Evolutionary conservation across 75 land plant species (phyloP).

Genomic region (Pseudotsuga menziesii): DNA sequence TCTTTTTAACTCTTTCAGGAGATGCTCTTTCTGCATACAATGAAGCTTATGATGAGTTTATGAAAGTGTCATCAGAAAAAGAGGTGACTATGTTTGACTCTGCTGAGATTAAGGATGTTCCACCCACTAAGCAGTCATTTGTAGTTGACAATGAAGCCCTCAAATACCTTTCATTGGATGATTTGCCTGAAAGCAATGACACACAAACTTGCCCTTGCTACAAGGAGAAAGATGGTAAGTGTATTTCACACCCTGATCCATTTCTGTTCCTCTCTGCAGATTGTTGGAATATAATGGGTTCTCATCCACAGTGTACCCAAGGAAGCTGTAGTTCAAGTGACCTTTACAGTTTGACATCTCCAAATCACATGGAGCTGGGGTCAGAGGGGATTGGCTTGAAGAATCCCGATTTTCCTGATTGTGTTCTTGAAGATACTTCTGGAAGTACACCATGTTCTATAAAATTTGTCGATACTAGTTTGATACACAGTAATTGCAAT

Average conservation of each 20-base stretch:
- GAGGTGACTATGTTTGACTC: neutral
- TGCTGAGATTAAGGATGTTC: neutral
- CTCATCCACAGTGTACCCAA: neutral
- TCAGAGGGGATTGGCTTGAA: constrained; percentile 2
- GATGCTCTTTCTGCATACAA: constrained; percentile 47
- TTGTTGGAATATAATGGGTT: neutral
- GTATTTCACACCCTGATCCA: neutral
- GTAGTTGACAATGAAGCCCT: neutral
- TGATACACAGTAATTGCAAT: neutral
- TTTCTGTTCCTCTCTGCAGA: neutral
- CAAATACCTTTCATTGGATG: neutral
- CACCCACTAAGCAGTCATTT: neutral
- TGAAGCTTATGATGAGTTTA: constrained; percentile 53
- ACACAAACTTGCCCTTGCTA: neutral
- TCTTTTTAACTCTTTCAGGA: constrained; percentile 43
- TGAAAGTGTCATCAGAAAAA: constrained; percentile 13
- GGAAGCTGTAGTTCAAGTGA: constrained; percentile 12
- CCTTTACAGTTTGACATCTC: constrained; percentile 1
- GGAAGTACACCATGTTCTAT: constrained; percentile 20
- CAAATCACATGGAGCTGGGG: neutral
- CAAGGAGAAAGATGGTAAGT: constrained; percentile 1
- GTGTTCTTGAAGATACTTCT: constrained; percentile 19
- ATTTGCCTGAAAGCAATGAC: neutral
- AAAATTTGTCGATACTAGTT: constrained; percentile 21
- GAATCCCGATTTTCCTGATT: constrained; percentile 14